Evolutionary conservation across 2,329 filamentous ascomycete genomes (phyloP).

Genomic region (Paraphoma chrysanthemicola): DNA sequence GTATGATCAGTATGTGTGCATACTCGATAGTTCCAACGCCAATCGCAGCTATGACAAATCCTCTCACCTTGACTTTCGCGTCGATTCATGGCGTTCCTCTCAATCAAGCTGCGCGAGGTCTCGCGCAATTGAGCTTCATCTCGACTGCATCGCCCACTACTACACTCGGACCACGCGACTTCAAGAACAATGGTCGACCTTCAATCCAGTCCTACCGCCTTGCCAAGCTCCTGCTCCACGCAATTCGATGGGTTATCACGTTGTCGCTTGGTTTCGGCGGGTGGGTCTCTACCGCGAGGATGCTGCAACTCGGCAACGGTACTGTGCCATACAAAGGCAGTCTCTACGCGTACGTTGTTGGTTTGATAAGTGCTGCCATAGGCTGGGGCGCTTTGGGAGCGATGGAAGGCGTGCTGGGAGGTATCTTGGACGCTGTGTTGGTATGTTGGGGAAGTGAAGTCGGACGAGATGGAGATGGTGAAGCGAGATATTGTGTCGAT

Average conservation of each 20-base stretch:
- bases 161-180: conserved; percentile 56
- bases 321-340: conserved; percentile 68
- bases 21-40: conserved; percentile 86
- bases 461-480: conserved; percentile 62
- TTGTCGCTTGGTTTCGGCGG: conserved; percentile 89
- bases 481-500: conserved; percentile 85
- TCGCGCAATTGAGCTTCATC: conserved; percentile 84
- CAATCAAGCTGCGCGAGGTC: conserved; percentile 75
- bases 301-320: conserved; percentile 68
- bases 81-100: conserved; percentile 92
- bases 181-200: conserved; percentile 49
- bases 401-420: conserved; percentile 86
- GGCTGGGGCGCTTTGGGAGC: conserved; percentile 92
- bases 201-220: conserved; percentile 86
- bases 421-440: conserved; percentile 85
- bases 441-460: conserved; percentile 93
- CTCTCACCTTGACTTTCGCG: conserved; percentile 88
- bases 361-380: conserved; percentile 89
- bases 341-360: conserved; percentile 93
- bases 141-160: conserved; percentile 76
- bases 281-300: conserved; percentile 93
- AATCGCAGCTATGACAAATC: conserved; percentile 85
- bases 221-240: conserved; percentile 88
- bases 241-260: conserved; percentile 89
- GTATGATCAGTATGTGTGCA: conserved; percentile 71